These are phyloP conservation scores for Populus alba DNA, from an alignment of 345 rosid genomes.

Conservation along the genomic window DNA sequence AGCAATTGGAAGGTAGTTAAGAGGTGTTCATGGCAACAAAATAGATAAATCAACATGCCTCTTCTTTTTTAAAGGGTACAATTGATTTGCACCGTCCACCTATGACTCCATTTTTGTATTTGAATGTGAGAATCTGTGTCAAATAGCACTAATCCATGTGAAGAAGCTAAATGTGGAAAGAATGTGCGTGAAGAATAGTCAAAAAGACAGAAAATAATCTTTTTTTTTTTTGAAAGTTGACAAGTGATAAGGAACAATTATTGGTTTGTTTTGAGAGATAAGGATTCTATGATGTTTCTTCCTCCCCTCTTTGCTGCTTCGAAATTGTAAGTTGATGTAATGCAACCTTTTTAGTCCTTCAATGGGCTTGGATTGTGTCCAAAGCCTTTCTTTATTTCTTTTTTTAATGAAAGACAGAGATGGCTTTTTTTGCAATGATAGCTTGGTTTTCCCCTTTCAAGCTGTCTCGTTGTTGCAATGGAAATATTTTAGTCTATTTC, in stretches of 20 bases:
- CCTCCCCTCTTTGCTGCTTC: background rate
- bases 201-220: background rate
- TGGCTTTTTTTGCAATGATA: background rate
- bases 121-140: slow-evolving; percentile 25
- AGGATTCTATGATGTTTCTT: background rate
- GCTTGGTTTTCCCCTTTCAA: background rate
- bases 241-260: background rate
- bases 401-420: no score
- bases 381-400: background rate
- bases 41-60: background rate
- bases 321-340: no score
- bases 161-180: slow-evolving; percentile 13
- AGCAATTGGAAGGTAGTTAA: slow-evolving; percentile 17
- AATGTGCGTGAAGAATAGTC: background rate
- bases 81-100: slow-evolving; percentile 29
- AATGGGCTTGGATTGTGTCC: background rate
- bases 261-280: background rate
- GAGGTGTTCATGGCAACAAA: slow-evolving; percentile 7
- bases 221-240: background rate
- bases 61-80: slow-evolving; percentile 1
- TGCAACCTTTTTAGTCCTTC: background rate
- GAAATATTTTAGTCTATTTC: background rate
- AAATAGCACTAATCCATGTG: slow-evolving; percentile 13
- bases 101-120: background rate
- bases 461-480: background rate